phyloP scores from a whole-genome alignment of 116 monocot genomes.

The Dioscorea cayenensis region DNA sequence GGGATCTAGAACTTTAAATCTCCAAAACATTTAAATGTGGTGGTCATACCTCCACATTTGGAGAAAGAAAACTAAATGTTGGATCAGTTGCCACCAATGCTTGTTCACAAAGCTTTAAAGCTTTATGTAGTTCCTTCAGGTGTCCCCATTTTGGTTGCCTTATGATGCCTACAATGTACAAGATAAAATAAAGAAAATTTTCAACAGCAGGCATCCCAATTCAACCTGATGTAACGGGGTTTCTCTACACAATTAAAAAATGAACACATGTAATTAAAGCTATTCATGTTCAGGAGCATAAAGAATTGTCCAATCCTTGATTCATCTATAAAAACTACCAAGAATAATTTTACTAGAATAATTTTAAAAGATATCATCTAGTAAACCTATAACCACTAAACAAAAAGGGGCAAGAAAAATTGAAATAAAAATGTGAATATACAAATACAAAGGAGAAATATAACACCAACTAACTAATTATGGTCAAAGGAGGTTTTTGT shows the following conservation, averaged over 20 bases:
- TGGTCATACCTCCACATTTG: conserved; percentile 64
- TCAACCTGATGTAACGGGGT: background rate
- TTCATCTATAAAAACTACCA: background rate
- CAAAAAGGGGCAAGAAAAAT: too few relatives aligned
- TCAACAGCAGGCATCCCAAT: too few relatives aligned
- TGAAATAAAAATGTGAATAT: too few relatives aligned
- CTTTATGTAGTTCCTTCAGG: conserved; percentile 65
- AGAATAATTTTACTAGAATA: background rate
- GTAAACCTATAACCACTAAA: too few relatives aligned
- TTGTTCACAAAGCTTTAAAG: conserved; percentile 86
- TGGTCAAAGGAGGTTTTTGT: too few relatives aligned
- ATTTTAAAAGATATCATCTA: background rate
- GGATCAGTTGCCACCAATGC: conserved; percentile 78
- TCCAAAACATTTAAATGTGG: too few relatives aligned
- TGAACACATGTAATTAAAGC: too few relatives aligned
- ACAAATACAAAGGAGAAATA: too few relatives aligned
- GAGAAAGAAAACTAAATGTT: conserved; percentile 58
- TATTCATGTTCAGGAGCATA: too few relatives aligned
- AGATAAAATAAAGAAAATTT: background rate
- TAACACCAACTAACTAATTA: too few relatives aligned
- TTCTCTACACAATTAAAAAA: background rate
- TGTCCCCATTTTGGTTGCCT: conserved; percentile 85
- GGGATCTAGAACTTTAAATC: background rate
- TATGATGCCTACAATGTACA: too few relatives aligned
- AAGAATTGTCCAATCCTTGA: too few relatives aligned